Percentiles rank a stretch among this genome's conserved stretches.
phyloP scores from a whole-genome alignment of 2,329 filamentous ascomycete species.

The Microascus cirrosus region DNA sequence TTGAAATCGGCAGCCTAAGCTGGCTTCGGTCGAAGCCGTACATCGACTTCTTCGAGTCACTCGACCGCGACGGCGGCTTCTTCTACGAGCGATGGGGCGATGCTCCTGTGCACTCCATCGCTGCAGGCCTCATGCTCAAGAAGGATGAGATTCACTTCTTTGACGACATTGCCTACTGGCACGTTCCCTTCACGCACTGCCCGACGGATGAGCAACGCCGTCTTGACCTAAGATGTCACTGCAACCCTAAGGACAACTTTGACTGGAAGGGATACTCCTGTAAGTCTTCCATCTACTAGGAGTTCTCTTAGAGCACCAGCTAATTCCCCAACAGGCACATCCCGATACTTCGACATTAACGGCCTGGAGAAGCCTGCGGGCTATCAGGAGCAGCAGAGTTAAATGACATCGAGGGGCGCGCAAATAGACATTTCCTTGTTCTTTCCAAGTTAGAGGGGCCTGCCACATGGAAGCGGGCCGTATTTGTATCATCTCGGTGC shows the following conservation, averaged over 20 bases:
- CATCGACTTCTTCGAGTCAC: slow-evolving; percentile 76
- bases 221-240: slow-evolving; percentile 80
- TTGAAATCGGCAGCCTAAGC: slow-evolving; percentile 87
- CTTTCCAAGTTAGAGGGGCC: background rate
- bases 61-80: slow-evolving; percentile 90
- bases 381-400: slow-evolving; percentile 60
- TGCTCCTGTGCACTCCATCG: slow-evolving; percentile 96
- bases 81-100: slow-evolving; percentile 99
- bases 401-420: slow-evolving; percentile 9
- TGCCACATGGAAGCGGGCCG: background rate
- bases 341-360: slow-evolving; percentile 76
- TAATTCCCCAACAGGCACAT: slow-evolving; percentile 36
- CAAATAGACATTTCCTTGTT: background rate
- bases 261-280: slow-evolving; percentile 99
- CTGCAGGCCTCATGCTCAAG: slow-evolving; percentile 72
- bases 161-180: slow-evolving; percentile 97
- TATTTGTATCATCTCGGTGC: background rate
- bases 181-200: slow-evolving; percentile 96
- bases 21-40: slow-evolving; percentile 89
- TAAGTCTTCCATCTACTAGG: slow-evolving; percentile 35
- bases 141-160: slow-evolving; percentile 98
- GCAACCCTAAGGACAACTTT: slow-evolving; percentile 94
- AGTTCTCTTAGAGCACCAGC: background rate
- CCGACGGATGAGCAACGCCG: slow-evolving; percentile 80
- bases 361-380: slow-evolving; percentile 73